Evolutionary conservation across 805 yeast species (phyloP), one percentile per base, ranked within the genome.

Genomic region (Cyberlindnera americana): DNA sequence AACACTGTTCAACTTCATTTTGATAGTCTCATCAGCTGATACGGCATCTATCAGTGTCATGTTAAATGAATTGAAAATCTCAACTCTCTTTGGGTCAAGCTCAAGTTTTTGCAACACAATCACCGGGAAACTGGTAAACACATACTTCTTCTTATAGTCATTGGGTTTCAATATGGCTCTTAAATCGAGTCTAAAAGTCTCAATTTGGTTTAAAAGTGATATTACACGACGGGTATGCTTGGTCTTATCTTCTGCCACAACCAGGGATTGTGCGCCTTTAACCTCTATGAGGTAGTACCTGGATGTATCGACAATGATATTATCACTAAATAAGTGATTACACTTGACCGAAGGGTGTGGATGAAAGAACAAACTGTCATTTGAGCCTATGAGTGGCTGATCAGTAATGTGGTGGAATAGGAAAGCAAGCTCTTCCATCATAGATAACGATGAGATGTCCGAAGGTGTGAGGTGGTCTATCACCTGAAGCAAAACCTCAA

Each of bases 221-320:
- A 46, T 39, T n/a, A 43, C 43, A 2, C 49, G 25, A 15, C 49
- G 37, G 3, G 49, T 37, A 33, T 30, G 18, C 19, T 25, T 33
- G 12, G 46, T 46, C 36, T 37, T 38, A 18, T 35, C 46, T 32
- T 46, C 46, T 2, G 44, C 49, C 9, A 37, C 39, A 11, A 42
- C 49, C 6, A 46, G 31, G 6, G 46, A 42, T 34, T 40, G 47
- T 3, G 44, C 44, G 11, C 49, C 49, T n/a, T 27, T 40, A 22
- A 46, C 44, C 17, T 46, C 49, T n/a, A 46, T 30, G 11, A 46
- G 29, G 27, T 40, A 37, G 28, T 41, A 40, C n/a, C 44, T 30
- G 14, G 49, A 46, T 3, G 47, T 31, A 28, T 46, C 49, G 6
- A 38, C 16, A 6, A 5, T 17, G 6, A 37, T 13, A 11, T 19